A percentile compares a stretch with the other conserved stretches of the same genome.
Conservation (phyloP, 768 basidiomycete genomes). For the button mushroom (Agaricus bisporus) region DNA sequence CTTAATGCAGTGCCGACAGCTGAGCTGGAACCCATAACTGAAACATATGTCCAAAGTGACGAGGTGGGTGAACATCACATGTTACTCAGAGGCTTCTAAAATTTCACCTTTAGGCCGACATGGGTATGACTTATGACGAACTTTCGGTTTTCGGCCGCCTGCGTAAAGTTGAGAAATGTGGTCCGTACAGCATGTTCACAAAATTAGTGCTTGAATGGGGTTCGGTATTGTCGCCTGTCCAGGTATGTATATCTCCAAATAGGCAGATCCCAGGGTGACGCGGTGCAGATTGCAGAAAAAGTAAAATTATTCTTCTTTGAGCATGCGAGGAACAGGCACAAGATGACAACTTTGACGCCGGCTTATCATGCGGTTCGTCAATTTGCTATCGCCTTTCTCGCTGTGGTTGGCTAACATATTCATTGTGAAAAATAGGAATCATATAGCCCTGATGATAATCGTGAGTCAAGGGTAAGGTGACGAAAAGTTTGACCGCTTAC, state of each 20-base stretch:
- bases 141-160: slow-evolving; percentile 89
- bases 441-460: slow-evolving; percentile 95
- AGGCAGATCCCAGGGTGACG: background rate
- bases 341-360: slow-evolving; percentile 96
- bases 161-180: slow-evolving; percentile 95
- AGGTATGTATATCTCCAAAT: slow-evolving; percentile 39
- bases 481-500: slow-evolving; percentile 10
- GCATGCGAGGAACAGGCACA: slow-evolving; percentile 93
- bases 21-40: slow-evolving; percentile 92
- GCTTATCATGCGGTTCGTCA: slow-evolving; percentile 84
- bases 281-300: slow-evolving; percentile 82
- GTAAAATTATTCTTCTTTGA: slow-evolving; percentile 98
- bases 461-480: slow-evolving; percentile 38
- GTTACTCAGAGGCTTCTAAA: background rate
- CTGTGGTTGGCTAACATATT: background rate
- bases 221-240: slow-evolving; percentile 67
- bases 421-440: slow-evolving; percentile 60
- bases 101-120: slow-evolving; percentile 63
- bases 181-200: slow-evolving; percentile 96
- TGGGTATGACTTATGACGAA: slow-evolving; percentile 99
- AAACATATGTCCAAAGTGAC: slow-evolving; percentile 91
- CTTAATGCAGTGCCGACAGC: slow-evolving; percentile 90
- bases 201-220: slow-evolving; percentile 96
- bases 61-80: slow-evolving; percentile 47
- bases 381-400: background rate